phyloP scores from a whole-genome alignment of 805 yeast species.

The Zygotorulaspora florentina region DNA sequence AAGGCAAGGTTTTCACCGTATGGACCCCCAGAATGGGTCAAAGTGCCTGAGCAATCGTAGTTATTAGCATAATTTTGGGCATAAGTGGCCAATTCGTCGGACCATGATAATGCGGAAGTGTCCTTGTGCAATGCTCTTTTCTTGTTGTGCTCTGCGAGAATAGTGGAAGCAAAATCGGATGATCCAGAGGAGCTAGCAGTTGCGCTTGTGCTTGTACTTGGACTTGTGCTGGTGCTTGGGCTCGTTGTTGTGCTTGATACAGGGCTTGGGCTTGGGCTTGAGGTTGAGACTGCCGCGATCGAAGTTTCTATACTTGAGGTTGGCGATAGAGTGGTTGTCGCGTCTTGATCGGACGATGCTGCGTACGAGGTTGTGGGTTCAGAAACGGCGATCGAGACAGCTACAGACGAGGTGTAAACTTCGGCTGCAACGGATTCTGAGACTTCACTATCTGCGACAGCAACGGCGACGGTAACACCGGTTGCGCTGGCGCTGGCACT shows the following conservation, averaged over 20 bases:
- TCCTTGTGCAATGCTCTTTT: slow-evolving; percentile 52
- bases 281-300: slow-evolving; percentile 1
- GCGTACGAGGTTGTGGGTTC: slow-evolving; percentile 9
- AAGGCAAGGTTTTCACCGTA: slow-evolving; percentile 82
- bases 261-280: not conserved
- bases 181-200: slow-evolving; percentile 15
- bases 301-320: slow-evolving; percentile 4
- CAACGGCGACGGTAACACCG: slow-evolving; percentile 44
- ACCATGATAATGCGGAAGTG: slow-evolving; percentile 47
- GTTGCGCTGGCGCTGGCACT: slow-evolving; percentile 11
- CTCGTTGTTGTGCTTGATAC: not conserved
- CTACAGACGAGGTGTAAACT: slow-evolving; percentile 3
- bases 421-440: slow-evolving; percentile 5
- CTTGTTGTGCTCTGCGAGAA: slow-evolving; percentile 59
- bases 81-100: slow-evolving; percentile 45
- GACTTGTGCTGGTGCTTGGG: slow-evolving; percentile 4
- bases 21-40: slow-evolving; percentile 65
- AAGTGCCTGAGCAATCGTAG: slow-evolving; percentile 51
- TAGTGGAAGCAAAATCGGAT: slow-evolving; percentile 32
- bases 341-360: slow-evolving; percentile 4
- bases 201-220: slow-evolving; percentile 11
- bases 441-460: slow-evolving; percentile 27
- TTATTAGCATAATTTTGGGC: slow-evolving; percentile 55
- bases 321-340: slow-evolving; percentile 6
- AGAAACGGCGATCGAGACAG: slow-evolving; percentile 5